phyloP scores from a whole-genome alignment of 495 filamentous ascomycete genomes.

The Annulohypoxylon moriforme region DNA sequence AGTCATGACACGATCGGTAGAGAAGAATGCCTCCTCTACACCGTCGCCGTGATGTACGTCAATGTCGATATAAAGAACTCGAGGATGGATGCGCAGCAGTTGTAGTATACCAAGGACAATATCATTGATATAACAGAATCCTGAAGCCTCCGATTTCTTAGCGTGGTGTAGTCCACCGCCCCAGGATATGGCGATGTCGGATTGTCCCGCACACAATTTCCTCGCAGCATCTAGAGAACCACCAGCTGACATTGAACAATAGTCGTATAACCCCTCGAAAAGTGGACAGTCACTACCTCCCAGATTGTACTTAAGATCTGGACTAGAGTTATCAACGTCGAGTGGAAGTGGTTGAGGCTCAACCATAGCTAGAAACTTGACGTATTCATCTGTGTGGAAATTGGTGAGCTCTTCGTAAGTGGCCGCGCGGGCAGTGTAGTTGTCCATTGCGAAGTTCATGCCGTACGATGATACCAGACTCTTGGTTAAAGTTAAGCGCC shows the following conservation, averaged over 20 bases:
- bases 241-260: constrained; percentile 92
- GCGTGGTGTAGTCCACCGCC: constrained; percentile 98
- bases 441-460: constrained; percentile 95
- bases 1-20: constrained; percentile 94
- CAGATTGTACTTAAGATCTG: constrained; percentile 77
- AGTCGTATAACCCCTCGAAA: constrained; percentile 94
- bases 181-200: constrained; percentile 98
- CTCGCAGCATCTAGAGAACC: constrained; percentile 91
- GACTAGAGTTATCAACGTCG: constrained; percentile 60
- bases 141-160: constrained; percentile 91
- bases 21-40: constrained; percentile 97
- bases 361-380: constrained; percentile 80
- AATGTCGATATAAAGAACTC: constrained; percentile 97
- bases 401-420: constrained; percentile 86
- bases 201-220: constrained; percentile 84
- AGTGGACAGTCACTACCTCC: constrained; percentile 93
- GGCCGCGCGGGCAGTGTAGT: constrained; percentile 82
- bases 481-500: constrained; percentile 95
- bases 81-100: constrained; percentile 84
- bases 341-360: constrained; percentile 60
- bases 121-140: constrained; percentile 99
- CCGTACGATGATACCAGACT: constrained; percentile 93
- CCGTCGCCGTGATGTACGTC: constrained; percentile 98
- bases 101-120: constrained; percentile 96
- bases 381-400: constrained; percentile 90